Evolutionary conservation across 2,329 filamentous ascomycete genomes (phyloP).

Genomic region (Fusarium acutatum): DNA sequence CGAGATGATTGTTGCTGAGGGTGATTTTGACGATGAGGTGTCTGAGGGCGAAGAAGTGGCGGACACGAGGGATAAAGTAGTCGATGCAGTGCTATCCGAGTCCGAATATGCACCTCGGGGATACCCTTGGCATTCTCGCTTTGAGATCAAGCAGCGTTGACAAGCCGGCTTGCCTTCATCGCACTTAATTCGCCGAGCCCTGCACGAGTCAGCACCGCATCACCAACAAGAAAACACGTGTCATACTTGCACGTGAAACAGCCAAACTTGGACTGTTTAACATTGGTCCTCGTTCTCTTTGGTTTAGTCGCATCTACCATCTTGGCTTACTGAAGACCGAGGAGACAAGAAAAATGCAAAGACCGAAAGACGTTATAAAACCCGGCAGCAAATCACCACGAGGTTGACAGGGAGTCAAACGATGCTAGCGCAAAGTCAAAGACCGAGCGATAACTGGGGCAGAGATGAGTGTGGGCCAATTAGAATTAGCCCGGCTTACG

Average conservation of each 20-base stretch:
- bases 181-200: conserved; percentile 33
- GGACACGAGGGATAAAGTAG: neutral
- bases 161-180: conserved; percentile 32
- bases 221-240: too few relatives aligned
- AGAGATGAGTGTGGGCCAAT: fast-evolving
- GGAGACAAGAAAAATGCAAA: neutral
- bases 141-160: conserved; percentile 18
- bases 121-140: conserved; percentile 19
- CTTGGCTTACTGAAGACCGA: conserved; percentile 3
- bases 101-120: conserved; percentile 1
- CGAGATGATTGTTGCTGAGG: fast-evolving
- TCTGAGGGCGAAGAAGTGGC: neutral
- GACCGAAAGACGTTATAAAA: conserved; percentile 14
- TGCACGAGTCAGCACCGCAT: neutral
- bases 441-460: neutral
- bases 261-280: conserved; percentile 35
- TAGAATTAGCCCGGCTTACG: neutral
- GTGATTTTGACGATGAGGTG: neutral
- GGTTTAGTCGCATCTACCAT: neutral
- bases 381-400: neutral
- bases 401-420: neutral
- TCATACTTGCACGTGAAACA: conserved; percentile 39
- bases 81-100: neutral
- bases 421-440: neutral
- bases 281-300: conserved; percentile 35